Percentiles rank a stretch among this genome's conserved stretches.
These are phyloP conservation scores for Pseudoperonospora humuli DNA, from an alignment of 352 stramenopile genomes.

Conservation along the genomic window DNA sequence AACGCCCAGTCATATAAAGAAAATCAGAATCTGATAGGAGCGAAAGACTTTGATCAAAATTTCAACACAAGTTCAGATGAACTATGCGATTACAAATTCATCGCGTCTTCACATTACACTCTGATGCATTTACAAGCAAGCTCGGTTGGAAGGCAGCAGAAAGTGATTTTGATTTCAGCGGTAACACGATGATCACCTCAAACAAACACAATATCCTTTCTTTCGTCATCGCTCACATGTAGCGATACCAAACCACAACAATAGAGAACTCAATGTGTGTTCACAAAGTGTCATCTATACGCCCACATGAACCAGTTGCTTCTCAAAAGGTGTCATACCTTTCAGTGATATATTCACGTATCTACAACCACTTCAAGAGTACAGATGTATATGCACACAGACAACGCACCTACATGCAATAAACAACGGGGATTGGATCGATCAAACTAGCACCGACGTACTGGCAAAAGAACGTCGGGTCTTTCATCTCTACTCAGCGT, in stretches of 20 bases:
- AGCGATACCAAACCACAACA: too few species aligned
- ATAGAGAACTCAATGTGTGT: too few species aligned
- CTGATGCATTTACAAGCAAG: constrained; percentile 22
- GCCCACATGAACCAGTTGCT: constrained; percentile 66
- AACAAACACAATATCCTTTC: constrained; percentile 75
- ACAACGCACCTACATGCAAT: neutral
- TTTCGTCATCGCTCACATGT: constrained; percentile 67
- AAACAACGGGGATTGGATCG: constrained; percentile 11
- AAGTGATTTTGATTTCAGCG: constrained; percentile 73
- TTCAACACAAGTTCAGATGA: constrained; percentile 76
- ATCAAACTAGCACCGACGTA: constrained; percentile 67
- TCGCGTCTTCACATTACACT: constrained; percentile 37
- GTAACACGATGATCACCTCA: constrained; percentile 40
- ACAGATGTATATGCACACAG: constrained; percentile 17
- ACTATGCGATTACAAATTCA: constrained; percentile 70
- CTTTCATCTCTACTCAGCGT: constrained; percentile 66
- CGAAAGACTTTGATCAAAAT: constrained; percentile 75
- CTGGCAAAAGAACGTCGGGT: constrained; percentile 60
- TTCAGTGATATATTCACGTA: constrained; percentile 55
- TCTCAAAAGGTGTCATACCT: constrained; percentile 84
- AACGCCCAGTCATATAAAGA: constrained; percentile 3
- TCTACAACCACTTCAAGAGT: constrained; percentile 6
- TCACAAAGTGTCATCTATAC: too few species aligned
- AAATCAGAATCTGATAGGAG: constrained; percentile 75
- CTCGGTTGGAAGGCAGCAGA: constrained; percentile 84